These are phyloP conservation scores for Calonectria crousiana DNA, from an alignment of 2,329 filamentous ascomycete genomes.

Conservation along the genomic window DNA sequence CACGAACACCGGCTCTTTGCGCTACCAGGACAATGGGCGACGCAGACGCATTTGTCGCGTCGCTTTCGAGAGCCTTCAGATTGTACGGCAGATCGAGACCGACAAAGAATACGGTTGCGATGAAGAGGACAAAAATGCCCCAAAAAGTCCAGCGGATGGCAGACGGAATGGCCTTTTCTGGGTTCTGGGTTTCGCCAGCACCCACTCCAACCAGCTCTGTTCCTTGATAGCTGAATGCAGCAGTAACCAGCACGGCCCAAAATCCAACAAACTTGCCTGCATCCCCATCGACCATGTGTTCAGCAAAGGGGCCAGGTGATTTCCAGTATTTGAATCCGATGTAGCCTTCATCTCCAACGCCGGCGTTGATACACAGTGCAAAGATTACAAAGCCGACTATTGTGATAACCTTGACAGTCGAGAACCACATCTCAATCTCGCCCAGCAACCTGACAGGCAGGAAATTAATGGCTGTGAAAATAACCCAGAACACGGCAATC, in stretches of 20 bases:
- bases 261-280: constrained; percentile 19
- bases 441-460: constrained; percentile 59
- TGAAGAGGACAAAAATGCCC: constrained; percentile 10
- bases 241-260: constrained; percentile 15
- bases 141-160: constrained; percentile 19
- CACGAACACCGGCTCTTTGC: neutral
- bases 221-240: constrained; percentile 16
- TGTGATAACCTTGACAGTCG: constrained; percentile 60
- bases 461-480: constrained; percentile 33
- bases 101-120: constrained; percentile 11
- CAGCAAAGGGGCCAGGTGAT: constrained; percentile 32
- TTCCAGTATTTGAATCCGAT: constrained; percentile 59
- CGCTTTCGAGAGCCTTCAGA: neutral
- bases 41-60: constrained; percentile 2
- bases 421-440: constrained; percentile 64
- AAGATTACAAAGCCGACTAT: constrained; percentile 63
- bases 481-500: constrained; percentile 8
- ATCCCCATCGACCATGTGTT: neutral
- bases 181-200: constrained; percentile 13
- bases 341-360: constrained; percentile 57
- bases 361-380: constrained; percentile 59
- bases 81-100: neutral
- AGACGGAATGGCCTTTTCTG: constrained; percentile 13
- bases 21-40: constrained; percentile 6
- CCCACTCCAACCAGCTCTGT: constrained; percentile 14